Percentiles rank a stretch among this genome's conserved stretches.
phyloP scores from a whole-genome alignment of 306 rosid species.

The Begonia loranthoides region DNA sequence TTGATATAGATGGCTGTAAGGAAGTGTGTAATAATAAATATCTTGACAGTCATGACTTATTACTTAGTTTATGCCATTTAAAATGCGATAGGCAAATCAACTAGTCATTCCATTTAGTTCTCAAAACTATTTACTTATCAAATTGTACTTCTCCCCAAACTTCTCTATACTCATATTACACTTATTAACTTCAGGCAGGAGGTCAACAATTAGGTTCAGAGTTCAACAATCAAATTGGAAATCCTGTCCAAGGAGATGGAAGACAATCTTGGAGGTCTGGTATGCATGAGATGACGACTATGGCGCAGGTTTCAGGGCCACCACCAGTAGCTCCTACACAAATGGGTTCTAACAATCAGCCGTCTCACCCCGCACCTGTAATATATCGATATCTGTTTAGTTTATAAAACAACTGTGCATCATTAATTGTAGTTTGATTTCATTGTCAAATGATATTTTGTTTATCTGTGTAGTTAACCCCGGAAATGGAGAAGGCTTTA shows the following conservation, averaged over 20 bases:
- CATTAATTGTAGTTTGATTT: no score
- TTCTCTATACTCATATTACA: no score
- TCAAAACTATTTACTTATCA: no score
- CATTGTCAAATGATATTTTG: no score
- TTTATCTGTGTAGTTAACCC: constrained; percentile 46
- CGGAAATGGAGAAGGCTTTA: constrained; percentile 86
- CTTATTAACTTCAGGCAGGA: constrained; percentile 34
- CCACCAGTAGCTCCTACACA: constrained; percentile 31
- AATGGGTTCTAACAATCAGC: constrained; percentile 52
- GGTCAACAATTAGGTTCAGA: constrained; percentile 51
- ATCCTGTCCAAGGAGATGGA: constrained; percentile 62
- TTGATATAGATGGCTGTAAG: no score
- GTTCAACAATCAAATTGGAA: constrained; percentile 53
- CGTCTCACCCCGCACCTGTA: constrained; percentile 43
- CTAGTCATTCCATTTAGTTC: no score
- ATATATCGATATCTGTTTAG: constrained; percentile 2
- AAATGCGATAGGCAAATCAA: no score
- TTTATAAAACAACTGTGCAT: no score
- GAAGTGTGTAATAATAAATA: no score
- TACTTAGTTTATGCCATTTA: no score
- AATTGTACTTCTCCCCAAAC: no score
- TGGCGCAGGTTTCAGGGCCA: constrained; percentile 50
- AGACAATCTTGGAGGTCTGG: constrained; percentile 65
- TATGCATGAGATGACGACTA: constrained; percentile 30
- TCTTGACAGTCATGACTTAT: no score